Evolutionary conservation across 2,329 filamentous ascomycete species (phyloP), one percentile per base, ranked within the genome.

Genomic region (Emergomyces africanus): DNA sequence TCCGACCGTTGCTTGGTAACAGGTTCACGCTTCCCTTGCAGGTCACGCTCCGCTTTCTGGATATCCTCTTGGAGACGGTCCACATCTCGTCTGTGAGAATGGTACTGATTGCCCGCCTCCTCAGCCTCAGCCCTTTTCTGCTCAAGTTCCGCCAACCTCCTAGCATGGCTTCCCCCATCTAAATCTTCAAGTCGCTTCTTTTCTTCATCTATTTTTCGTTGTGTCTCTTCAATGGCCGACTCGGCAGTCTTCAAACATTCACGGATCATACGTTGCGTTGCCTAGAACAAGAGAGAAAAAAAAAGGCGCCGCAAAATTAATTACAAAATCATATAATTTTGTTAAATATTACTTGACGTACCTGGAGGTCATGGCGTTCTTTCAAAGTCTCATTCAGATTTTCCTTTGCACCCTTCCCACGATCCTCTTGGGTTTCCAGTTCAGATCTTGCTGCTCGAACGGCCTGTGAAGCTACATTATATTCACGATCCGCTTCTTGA

Each of bases 91-190:
- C 72, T 67, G 64, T 81, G 78, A 14, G 72, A 68, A 9, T 75
- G 63, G n/a, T 75, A 71, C 51, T 68, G 70, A 20, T 66, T 65
- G 59, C 72, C 73, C 4, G 82, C 78, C 39, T 78, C 71, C 35
- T 74, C 69, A 5, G 77, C 75, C 53, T 72, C 72, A 28, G 78
- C 68, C 65, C 84, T 81, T 14, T 83, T 83, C 20, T 82, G 75
- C 25, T 84, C 77, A 3, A 87, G 76, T 66, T 86, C 79, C 20
- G 75, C 74, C 41, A 82, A 72, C 66, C 84, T 89, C 62, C 79
- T 76, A 9, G 81, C 77, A 66, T 88, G 83, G 28, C 82, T 82
- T 30, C 87, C 87, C 42, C 90, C 89, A 65, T 87, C 86, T 2
- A 83, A 80, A 50, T 84, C 81, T 49, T 82, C 79, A 8, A 96